Evolutionary conservation across 495 filamentous ascomycete species (phyloP).

Genomic region (Jackrogersella multiformis): DNA sequence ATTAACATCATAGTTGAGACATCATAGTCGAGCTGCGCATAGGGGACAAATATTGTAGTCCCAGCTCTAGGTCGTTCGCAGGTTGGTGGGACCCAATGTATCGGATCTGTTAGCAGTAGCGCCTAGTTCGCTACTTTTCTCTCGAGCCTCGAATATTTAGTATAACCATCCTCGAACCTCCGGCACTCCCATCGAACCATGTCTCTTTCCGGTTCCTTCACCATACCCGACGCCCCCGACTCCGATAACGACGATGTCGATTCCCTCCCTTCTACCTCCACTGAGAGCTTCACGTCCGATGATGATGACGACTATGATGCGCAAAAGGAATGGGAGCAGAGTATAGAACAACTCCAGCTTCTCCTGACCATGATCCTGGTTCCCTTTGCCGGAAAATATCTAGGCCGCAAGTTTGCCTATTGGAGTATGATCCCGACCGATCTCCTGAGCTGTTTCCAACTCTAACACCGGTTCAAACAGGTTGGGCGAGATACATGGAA

Average conservation of each 20-base stretch:
- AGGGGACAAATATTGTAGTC: conserved; percentile 11
- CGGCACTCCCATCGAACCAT: conserved; percentile 40
- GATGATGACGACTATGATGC: conserved; percentile 72
- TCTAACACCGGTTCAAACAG: conserved; percentile 40
- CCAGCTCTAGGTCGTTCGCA: conserved; percentile 48
- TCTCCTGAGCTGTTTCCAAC: not conserved
- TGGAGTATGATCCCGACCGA: conserved; percentile 72
- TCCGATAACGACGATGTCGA: conserved; percentile 74
- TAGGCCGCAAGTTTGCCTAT: conserved; percentile 93
- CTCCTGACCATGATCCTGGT: conserved; percentile 92
- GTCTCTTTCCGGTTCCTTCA: conserved; percentile 56
- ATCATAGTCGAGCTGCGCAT: conserved; percentile 2
- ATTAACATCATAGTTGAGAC: not conserved
- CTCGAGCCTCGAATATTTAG: conserved; percentile 6
- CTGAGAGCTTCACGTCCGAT: conserved; percentile 65
- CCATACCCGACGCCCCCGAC: conserved; percentile 53
- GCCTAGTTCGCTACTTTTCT: conserved; percentile 39
- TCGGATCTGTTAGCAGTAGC: conserved; percentile 42
- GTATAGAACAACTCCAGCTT: conserved; percentile 90
- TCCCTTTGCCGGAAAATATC: conserved; percentile 90
- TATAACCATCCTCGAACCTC: not conserved
- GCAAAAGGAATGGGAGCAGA: conserved; percentile 92
- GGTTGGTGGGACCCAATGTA: conserved; percentile 54
- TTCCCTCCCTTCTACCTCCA: conserved; percentile 79
- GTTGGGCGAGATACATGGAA: conserved; percentile 67